Conservation (phyloP, 129 eudicot species). For the Escallonia rubra region DNA sequence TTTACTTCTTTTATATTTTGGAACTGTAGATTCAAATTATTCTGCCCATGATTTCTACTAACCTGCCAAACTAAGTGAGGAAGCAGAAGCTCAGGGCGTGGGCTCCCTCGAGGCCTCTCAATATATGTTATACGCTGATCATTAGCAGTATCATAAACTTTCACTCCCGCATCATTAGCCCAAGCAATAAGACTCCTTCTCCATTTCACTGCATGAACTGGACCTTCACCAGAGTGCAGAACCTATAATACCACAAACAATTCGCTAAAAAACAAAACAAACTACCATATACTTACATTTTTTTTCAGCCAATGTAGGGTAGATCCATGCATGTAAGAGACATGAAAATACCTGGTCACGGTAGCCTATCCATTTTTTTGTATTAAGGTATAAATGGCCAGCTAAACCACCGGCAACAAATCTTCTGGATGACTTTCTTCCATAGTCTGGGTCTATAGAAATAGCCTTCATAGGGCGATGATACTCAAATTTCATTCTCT, state of each 20-base stretch:
- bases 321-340: slow-evolving; percentile 9
- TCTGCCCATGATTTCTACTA: slow-evolving; percentile 11
- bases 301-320: slow-evolving; percentile 4
- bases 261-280: slow-evolving; percentile 5
- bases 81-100: slow-evolving; percentile 89
- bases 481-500: slow-evolving; percentile 80
- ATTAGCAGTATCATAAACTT: slow-evolving; percentile 90
- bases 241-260: slow-evolving; percentile 34
- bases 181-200: slow-evolving; percentile 89
- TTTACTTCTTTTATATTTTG: too few relatives aligned
- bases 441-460: slow-evolving; percentile 94
- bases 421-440: slow-evolving; percentile 69
- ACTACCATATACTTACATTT: background rate
- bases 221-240: slow-evolving; percentile 98
- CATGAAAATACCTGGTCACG: slow-evolving; percentile 75
- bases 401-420: slow-evolving; percentile 98
- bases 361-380: slow-evolving; percentile 90
- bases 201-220: slow-evolving; percentile 96
- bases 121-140: slow-evolving; percentile 88
- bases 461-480: slow-evolving; percentile 97
- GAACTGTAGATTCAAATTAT: too few relatives aligned
- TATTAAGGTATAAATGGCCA: slow-evolving; percentile 69
- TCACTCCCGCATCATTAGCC: slow-evolving; percentile 97
- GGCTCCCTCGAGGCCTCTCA: slow-evolving; percentile 95
- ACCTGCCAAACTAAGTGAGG: slow-evolving; percentile 99